Conservation (phyloP, 441 rosid genomes). For the Gossypium aridum region DNA sequence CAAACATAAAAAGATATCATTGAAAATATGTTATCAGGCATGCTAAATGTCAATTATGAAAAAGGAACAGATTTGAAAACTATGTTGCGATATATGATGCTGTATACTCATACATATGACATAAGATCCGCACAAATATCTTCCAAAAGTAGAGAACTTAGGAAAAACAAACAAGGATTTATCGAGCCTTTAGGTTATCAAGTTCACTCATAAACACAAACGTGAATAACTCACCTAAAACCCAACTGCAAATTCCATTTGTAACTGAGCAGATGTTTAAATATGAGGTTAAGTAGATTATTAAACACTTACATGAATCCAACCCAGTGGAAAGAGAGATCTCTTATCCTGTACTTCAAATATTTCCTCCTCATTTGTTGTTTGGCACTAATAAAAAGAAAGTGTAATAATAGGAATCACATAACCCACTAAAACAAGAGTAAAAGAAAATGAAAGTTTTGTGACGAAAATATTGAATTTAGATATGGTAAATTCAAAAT, state of each 20-base stretch:
- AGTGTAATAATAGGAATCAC: neutral
- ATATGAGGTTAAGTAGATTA: neutral
- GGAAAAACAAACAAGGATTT: neutral
- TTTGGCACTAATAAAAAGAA: constrained; percentile 58
- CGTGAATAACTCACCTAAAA: neutral
- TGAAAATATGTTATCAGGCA: too few relatives aligned
- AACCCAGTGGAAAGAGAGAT: constrained; percentile 94
- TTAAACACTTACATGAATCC: constrained; percentile 85
- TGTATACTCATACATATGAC: neutral
- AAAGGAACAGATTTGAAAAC: neutral
- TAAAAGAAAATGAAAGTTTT: neutral
- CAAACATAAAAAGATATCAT: constrained; percentile 3
- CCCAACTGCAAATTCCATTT: neutral
- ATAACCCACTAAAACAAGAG: constrained; percentile 1
- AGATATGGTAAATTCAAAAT: constrained; percentile 2
- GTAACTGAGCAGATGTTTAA: neutral
- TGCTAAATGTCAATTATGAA: neutral
- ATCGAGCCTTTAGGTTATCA: neutral
- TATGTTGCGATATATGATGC: neutral
- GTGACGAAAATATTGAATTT: constrained; percentile 4
- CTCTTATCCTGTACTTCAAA: constrained; percentile 92
- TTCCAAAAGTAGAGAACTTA: neutral
- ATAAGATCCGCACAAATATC: neutral
- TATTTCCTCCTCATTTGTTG: constrained; percentile 97
- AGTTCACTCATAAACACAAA: neutral